Percentiles rank a stretch among this genome's conserved stretches.
Evolutionary conservation across 176 grass and related monocot genomes (phyloP).

Genomic region (sorghum (Sorghum bicolor)): Sorghum_bicolor_NCBIv3 NC_012875.2:43305001-43305500

Average conservation of each 20-base stretch:
- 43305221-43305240: conserved; percentile 52
- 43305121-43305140: conserved; percentile 72
- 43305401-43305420: too few relatives aligned
- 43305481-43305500: too few relatives aligned
- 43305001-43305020: conserved; percentile 34
- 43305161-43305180: conserved; percentile 32
- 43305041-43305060: conserved; percentile 24
- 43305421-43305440: too few relatives aligned
- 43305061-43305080: conserved; percentile 44
- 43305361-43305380: too few relatives aligned
- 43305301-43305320: too few relatives aligned
- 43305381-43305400: too few relatives aligned
- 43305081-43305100: conserved; percentile 72
- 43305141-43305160: conserved; percentile 77
- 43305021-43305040: conserved; percentile 91
- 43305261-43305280: conserved; percentile 80
- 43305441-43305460: too few relatives aligned
- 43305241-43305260: conserved; percentile 52
- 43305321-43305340: too few relatives aligned
- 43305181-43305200: conserved; percentile 59
- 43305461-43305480: too few relatives aligned
- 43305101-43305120: conserved; percentile 43
- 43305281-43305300: not conserved
- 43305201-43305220: conserved; percentile 41
- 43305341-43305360: too few relatives aligned